These are phyloP conservation scores for Xylariaceae sp. DNA, from an alignment of 2,329 filamentous ascomycete genomes.

Conservation along the genomic window DNA sequence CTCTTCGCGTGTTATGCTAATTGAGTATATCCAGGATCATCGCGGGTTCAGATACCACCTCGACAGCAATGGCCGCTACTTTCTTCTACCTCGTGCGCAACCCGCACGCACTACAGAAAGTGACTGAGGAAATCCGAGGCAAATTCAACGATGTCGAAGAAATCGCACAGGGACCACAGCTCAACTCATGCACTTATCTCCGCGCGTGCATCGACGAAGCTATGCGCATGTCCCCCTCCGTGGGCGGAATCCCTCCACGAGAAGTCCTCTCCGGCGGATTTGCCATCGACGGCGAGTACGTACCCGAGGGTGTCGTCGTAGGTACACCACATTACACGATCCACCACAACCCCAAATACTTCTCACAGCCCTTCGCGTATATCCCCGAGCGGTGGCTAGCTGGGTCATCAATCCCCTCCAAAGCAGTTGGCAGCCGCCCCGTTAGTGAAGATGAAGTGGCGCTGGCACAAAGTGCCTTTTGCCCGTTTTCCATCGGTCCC, in stretches of 20 bases:
- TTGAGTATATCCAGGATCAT: conserved; percentile 46
- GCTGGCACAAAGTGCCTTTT: conserved; percentile 62
- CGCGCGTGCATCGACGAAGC: conserved; percentile 61
- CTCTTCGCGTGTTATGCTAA: neutral
- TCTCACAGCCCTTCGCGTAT: conserved; percentile 52
- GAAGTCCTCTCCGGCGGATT: conserved; percentile 53
- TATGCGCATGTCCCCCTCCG: conserved; percentile 57
- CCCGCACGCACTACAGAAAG: conserved; percentile 42
- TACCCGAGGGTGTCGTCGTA: conserved; percentile 57
- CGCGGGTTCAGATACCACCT: conserved; percentile 66
- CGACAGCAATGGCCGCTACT: conserved; percentile 59
- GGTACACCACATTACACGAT: conserved; percentile 63
- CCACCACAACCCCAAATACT: conserved; percentile 61
- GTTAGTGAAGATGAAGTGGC: conserved; percentile 48
- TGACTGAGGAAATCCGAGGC: conserved; percentile 46
- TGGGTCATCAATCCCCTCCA: conserved; percentile 33
- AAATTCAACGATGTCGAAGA: conserved; percentile 49
- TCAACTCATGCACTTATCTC: conserved; percentile 52
- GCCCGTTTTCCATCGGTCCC: conserved; percentile 65
- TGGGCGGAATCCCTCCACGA: conserved; percentile 55
- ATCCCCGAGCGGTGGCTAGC: conserved; percentile 61
- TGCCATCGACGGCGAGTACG: conserved; percentile 45
- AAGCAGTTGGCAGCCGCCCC: conserved; percentile 31
- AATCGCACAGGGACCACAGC: conserved; percentile 46
- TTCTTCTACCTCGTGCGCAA: conserved; percentile 57